Evolutionary conservation across 768 basidiomycete genomes (phyloP).

Genomic region (Rhizopogon vesiculosus): DNA sequence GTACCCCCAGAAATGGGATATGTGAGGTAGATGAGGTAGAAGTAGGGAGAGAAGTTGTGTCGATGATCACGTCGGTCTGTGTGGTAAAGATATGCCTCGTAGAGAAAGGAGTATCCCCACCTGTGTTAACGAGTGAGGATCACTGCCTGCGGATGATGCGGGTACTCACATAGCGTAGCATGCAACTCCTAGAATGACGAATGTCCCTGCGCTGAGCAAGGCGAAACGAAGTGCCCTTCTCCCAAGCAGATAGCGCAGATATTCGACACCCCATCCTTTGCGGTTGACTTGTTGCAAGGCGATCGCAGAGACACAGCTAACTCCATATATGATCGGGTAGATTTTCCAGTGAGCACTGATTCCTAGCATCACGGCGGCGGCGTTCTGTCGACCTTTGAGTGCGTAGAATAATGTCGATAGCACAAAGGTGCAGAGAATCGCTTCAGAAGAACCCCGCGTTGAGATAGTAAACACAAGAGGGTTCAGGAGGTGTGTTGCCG

Average conservation of each 20-base stretch:
- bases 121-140: constrained; percentile 34
- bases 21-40: constrained; percentile 89
- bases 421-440: constrained; percentile 77
- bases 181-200: constrained; percentile 50
- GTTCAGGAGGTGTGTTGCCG: constrained; percentile 79
- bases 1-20: constrained; percentile 44
- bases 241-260: constrained; percentile 42
- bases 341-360: constrained; percentile 95
- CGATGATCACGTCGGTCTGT: constrained; percentile 88
- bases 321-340: constrained; percentile 89
- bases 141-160: background rate
- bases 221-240: constrained; percentile 57
- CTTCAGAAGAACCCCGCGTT: constrained; percentile 94
- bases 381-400: constrained; percentile 52
- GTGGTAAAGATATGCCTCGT: constrained; percentile 93
- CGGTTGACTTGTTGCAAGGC: constrained; percentile 16
- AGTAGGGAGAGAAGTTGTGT: constrained; percentile 98
- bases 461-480: constrained; percentile 95
- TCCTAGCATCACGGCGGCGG: constrained; percentile 71
- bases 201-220: constrained; percentile 63
- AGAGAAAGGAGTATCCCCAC: constrained; percentile 91
- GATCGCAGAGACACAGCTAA: constrained; percentile 51
- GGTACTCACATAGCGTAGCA: constrained; percentile 75
- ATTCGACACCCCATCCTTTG: constrained; percentile 19
- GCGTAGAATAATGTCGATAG: constrained; percentile 62